phyloP scores from a whole-genome alignment of 2,329 filamentous ascomycete genomes.

The Microdochium trichocladiopsis region DNA sequence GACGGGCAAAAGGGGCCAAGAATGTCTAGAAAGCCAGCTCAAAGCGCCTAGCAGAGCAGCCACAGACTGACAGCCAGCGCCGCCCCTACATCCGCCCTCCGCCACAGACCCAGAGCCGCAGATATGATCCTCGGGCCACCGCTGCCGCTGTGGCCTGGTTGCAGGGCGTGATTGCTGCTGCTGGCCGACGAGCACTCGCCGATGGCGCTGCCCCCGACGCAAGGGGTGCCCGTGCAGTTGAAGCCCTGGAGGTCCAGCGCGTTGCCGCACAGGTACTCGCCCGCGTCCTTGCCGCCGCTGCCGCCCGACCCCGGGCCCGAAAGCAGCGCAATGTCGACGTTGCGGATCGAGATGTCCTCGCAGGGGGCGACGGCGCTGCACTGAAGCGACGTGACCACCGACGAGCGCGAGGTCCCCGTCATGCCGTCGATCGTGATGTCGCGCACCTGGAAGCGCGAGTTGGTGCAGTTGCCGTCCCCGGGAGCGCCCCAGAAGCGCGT shows the following conservation, averaged over 20 bases:
- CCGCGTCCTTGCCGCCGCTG: not conserved
- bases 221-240: constrained; percentile 1
- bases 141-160: not conserved
- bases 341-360: constrained; percentile 3
- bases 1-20: too few species aligned
- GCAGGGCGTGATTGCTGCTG: not conserved
- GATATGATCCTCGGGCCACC: not conserved
- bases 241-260: not conserved
- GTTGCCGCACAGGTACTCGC: constrained; percentile 6
- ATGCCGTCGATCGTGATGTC: constrained; percentile 10
- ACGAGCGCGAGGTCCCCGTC: constrained; percentile 2
- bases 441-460: constrained; percentile 10
- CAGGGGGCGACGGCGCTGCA: constrained; percentile 5
- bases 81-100: too few species aligned
- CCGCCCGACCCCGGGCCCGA: constrained; percentile 1
- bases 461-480: constrained; percentile 12
- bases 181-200: not conserved
- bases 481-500: constrained; percentile 14
- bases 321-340: constrained; percentile 1
- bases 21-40: too few species aligned
- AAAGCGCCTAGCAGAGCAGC: too few species aligned
- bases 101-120: too few species aligned
- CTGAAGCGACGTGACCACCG: constrained; percentile 3
- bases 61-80: too few species aligned
- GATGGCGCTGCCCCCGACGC: constrained; percentile 1